A percentile compares a stretch with the other conserved stretches of the same genome.
Conservation (phyloP, 2,329 filamentous ascomycete genomes). For the Diplocarpon mali region DNA sequence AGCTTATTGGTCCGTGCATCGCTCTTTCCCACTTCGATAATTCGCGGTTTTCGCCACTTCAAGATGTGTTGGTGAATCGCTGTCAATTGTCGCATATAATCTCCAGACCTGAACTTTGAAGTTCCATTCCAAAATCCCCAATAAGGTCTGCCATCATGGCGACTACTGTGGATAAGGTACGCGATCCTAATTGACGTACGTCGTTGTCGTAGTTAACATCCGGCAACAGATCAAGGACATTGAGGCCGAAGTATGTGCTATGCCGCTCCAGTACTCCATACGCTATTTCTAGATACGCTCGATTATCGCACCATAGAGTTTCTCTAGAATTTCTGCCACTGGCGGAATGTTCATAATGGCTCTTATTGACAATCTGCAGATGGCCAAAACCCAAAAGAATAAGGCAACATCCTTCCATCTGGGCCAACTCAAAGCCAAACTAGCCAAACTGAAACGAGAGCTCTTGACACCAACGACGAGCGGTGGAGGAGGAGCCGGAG, state of each 20-base stretch:
- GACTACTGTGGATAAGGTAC: constrained; percentile 93
- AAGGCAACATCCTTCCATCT: constrained; percentile 91
- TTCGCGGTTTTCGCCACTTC: not conserved
- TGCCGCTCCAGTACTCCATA: not conserved
- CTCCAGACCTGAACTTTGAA: not conserved
- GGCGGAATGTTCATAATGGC: not conserved
- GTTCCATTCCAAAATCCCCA: not conserved
- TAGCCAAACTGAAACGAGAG: constrained; percentile 95
- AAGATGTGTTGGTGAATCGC: too few relatives aligned
- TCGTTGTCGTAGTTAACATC: constrained; percentile 14
- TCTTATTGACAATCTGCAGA: constrained; percentile 38
- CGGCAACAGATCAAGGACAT: constrained; percentile 77
- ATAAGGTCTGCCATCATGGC: constrained; percentile 52
- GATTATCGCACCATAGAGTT: not conserved
- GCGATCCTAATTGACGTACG: constrained; percentile 19
- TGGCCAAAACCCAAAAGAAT: constrained; percentile 96
- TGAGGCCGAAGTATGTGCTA: constrained; percentile 72
- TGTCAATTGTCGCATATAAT: too few relatives aligned
- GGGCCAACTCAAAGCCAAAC: constrained; percentile 93
- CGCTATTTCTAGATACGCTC: not conserved
- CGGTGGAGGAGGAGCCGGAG: constrained; percentile 65
- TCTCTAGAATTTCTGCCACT: not conserved
- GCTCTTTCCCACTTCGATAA: not conserved
- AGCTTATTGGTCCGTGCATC: not conserved
- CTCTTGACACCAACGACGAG: constrained; percentile 77